phyloP scores from a whole-genome alignment of 176 grass and related monocot genomes.

The Luzula sylvatica region DNA sequence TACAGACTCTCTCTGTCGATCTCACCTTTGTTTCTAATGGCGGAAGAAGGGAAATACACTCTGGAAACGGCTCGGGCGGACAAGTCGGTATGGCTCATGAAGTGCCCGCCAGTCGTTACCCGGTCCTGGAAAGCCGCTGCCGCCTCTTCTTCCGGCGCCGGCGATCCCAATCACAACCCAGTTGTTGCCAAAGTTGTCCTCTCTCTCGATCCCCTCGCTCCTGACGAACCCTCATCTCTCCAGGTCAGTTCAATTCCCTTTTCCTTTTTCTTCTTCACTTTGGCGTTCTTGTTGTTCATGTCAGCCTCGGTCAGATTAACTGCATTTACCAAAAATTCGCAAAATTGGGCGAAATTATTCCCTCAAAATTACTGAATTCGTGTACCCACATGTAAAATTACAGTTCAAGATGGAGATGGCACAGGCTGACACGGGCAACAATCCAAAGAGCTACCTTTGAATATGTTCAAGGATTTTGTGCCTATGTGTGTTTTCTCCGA shows the following conservation, averaged over 20 bases:
- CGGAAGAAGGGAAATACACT: constrained; percentile 46
- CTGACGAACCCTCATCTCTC: constrained; percentile 37
- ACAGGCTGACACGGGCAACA: constrained; percentile 51
- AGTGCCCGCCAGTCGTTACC: constrained; percentile 65
- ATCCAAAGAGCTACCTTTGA: constrained; percentile 85
- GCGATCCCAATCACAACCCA: constrained; percentile 32
- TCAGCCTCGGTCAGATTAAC: neutral
- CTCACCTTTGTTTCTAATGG: constrained; percentile 10
- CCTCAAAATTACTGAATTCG: neutral
- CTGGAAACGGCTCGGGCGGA: constrained; percentile 61
- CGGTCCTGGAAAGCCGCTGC: constrained; percentile 56
- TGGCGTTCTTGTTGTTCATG: neutral
- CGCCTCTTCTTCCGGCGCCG: constrained; percentile 15
- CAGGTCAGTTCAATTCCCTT: constrained; percentile 30
- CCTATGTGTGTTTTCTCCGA: constrained; percentile 85
- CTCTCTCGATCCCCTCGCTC: constrained; percentile 60
- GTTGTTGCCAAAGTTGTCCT: constrained; percentile 81
- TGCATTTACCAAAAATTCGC: neutral
- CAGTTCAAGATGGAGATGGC: constrained; percentile 99
- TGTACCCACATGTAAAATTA: constrained; percentile 6
- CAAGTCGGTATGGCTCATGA: constrained; percentile 90
- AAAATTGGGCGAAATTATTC: neutral
- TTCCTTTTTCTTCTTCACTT: neutral
- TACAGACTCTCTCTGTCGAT: neutral
- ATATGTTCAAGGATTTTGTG: constrained; percentile 97